These are phyloP conservation scores for Gigaspora rosea DNA, from an alignment of 192 early-diverging fungal species.

Conservation along the genomic window DNA sequence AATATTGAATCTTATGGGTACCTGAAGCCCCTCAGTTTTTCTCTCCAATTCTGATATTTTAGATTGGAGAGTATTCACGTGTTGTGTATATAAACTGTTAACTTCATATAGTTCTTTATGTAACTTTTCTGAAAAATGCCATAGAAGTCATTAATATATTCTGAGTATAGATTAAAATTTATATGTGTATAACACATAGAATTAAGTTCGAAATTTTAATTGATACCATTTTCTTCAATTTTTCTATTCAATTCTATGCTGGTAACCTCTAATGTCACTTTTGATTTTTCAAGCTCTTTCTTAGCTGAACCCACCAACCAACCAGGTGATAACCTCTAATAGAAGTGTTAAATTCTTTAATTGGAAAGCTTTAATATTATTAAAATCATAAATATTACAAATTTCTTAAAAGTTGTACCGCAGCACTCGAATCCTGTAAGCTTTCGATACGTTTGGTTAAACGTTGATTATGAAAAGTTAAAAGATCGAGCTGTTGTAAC, in stretches of 20 bases:
- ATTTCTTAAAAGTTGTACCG: constrained; percentile 27
- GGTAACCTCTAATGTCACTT: constrained; percentile 47
- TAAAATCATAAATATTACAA: neutral
- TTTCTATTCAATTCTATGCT: constrained; percentile 53
- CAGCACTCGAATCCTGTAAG: constrained; percentile 46
- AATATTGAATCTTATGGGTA: constrained; percentile 14
- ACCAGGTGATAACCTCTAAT: constrained; percentile 40
- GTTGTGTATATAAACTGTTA: constrained; percentile 52
- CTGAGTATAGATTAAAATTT: neutral
- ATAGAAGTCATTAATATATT: neutral
- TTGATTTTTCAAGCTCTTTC: constrained; percentile 59
- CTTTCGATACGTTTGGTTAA: constrained; percentile 60
- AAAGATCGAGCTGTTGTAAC: constrained; percentile 55
- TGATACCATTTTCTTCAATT: constrained; percentile 62
- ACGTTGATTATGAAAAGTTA: constrained; percentile 61
- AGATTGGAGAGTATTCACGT: constrained; percentile 47
- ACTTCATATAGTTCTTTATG: constrained; percentile 56
- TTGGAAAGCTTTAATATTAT: neutral
- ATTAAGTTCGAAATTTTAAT: neutral
- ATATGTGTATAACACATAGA: neutral
- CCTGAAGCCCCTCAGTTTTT: constrained; percentile 50
- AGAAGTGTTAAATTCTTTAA: neutral
- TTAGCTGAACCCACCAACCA: constrained; percentile 50
- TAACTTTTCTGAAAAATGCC: constrained; percentile 31
- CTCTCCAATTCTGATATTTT: constrained; percentile 55